These are phyloP conservation scores for Rasamsonia emersonii DNA, from an alignment of 2,329 filamentous ascomycete genomes.

Conservation along the genomic window DNA sequence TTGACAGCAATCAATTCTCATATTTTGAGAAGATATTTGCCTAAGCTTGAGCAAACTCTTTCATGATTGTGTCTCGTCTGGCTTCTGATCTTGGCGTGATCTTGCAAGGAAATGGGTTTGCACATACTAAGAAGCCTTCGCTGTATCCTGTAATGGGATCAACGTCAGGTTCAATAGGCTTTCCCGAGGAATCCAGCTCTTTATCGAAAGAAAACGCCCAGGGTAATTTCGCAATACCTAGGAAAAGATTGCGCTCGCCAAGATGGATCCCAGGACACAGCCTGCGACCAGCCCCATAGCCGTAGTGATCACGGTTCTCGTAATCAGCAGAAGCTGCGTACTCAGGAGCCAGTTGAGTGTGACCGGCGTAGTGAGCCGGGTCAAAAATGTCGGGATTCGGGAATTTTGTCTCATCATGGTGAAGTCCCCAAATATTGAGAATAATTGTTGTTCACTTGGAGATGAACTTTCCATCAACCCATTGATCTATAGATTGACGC, in stretches of 20 bases:
- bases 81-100: slow-evolving; percentile 20
- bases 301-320: slow-evolving; percentile 25
- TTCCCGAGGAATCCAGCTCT: slow-evolving; percentile 18
- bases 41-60: slow-evolving; percentile 21
- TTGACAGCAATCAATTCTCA: too few relatives aligned
- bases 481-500: slow-evolving; percentile 28
- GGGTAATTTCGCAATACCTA: slow-evolving; percentile 41
- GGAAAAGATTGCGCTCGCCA: slow-evolving; percentile 41
- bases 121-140: slow-evolving; percentile 26
- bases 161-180: slow-evolving; percentile 17
- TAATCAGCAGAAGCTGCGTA: slow-evolving; percentile 19
- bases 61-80: slow-evolving; percentile 23
- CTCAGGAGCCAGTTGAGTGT: slow-evolving; percentile 21
- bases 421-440: slow-evolving; percentile 37
- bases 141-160: slow-evolving; percentile 16
- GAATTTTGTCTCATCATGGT: slow-evolving; percentile 38
- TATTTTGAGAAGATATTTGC: slow-evolving; percentile 17
- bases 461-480: slow-evolving; percentile 37
- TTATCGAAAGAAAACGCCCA: slow-evolving; percentile 36
- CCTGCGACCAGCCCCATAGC: slow-evolving; percentile 16
- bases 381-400: slow-evolving; percentile 24
- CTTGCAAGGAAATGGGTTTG: slow-evolving; percentile 24
- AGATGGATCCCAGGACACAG: slow-evolving; percentile 38
- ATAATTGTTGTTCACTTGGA: slow-evolving; percentile 39
- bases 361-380: slow-evolving; percentile 19